Conservation (phyloP, 129 eudicot species). For the Artemisia argyi region DNA sequence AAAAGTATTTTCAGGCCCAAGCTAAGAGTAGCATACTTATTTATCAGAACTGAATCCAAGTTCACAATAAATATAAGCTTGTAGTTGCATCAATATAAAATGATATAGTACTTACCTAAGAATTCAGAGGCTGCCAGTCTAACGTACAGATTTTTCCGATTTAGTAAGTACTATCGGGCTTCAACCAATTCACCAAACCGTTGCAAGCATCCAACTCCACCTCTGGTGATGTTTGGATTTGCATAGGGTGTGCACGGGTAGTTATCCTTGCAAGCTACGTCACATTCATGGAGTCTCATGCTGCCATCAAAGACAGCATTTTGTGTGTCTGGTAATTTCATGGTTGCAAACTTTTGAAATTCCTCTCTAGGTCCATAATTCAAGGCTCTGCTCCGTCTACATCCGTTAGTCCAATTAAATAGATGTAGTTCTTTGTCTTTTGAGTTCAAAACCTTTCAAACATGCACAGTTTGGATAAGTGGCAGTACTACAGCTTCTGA, state of each 20-base stretch:
- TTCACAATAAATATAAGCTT: too few relatives aligned
- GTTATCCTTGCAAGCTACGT: slow-evolving; percentile 16
- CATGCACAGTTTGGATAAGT: too few relatives aligned
- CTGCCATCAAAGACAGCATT: slow-evolving; percentile 10
- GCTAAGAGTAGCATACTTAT: too few relatives aligned
- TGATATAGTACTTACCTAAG: too few relatives aligned
- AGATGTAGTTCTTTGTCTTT: slow-evolving; percentile 14
- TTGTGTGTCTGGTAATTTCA: slow-evolving; percentile 28
- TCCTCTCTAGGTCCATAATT: slow-evolving; percentile 10
- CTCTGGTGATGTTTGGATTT: neutral
- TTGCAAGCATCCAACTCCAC: slow-evolving; percentile 31
- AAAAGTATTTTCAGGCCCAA: too few relatives aligned
- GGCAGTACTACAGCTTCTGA: slow-evolving; percentile 28
- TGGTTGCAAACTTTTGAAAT: slow-evolving; percentile 7
- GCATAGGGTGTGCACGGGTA: slow-evolving; percentile 32
- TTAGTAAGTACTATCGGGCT: slow-evolving; percentile 1
- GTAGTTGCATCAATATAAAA: too few relatives aligned
- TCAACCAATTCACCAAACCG: slow-evolving; percentile 29
- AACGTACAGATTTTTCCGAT: slow-evolving; percentile 16
- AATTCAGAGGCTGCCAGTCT: too few relatives aligned
- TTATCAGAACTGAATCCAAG: too few relatives aligned
- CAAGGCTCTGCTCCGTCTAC: slow-evolving; percentile 16
- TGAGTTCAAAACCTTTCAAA: too few relatives aligned
- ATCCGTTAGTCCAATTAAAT: slow-evolving; percentile 31
- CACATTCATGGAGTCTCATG: slow-evolving; percentile 31